Percentiles rank a stretch among this genome's conserved stretches.
These are phyloP conservation scores for Dioszegia hungarica DNA, from an alignment of 768 basidiomycete genomes.

Conservation along the genomic window DNA sequence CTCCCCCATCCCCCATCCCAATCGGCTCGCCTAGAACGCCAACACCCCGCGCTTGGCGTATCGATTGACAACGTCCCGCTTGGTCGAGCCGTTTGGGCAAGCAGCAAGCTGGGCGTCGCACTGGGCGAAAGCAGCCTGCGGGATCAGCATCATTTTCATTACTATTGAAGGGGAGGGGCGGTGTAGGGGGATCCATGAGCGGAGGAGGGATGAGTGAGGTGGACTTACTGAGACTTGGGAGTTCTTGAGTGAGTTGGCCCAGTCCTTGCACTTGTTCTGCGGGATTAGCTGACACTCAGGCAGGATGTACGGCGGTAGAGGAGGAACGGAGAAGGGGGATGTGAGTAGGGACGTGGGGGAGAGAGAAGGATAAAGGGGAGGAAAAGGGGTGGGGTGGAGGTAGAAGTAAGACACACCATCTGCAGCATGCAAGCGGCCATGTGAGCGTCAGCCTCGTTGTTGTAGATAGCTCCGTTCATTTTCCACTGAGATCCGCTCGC, in stretches of 20 bases:
- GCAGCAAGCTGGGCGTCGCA: background rate
- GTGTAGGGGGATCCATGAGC: background rate
- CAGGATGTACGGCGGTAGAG: too few species aligned
- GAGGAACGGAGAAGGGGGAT: too few species aligned
- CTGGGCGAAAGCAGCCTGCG: background rate
- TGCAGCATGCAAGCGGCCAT: background rate
- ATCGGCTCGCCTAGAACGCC: background rate
- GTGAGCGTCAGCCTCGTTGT: background rate
- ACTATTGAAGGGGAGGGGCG: too few species aligned
- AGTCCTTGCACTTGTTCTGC: slow-evolving; percentile 7
- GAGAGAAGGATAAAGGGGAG: too few species aligned
- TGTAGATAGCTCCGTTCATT: background rate
- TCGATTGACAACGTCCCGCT: background rate
- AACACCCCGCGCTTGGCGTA: background rate
- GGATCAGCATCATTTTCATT: background rate
- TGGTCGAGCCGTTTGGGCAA: background rate
- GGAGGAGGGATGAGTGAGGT: background rate
- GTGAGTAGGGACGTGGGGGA: too few species aligned
- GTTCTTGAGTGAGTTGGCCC: slow-evolving; percentile 1
- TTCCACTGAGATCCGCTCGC: background rate
- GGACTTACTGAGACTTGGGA: slow-evolving; percentile 3
- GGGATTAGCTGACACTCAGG: too few species aligned
- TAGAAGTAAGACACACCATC: background rate
- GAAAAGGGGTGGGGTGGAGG: too few species aligned
- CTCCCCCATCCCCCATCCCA: too few species aligned